Evolutionary conservation across 2,329 filamentous ascomycete species (phyloP).

Genomic region (Microsporum ferrugineum): DNA sequence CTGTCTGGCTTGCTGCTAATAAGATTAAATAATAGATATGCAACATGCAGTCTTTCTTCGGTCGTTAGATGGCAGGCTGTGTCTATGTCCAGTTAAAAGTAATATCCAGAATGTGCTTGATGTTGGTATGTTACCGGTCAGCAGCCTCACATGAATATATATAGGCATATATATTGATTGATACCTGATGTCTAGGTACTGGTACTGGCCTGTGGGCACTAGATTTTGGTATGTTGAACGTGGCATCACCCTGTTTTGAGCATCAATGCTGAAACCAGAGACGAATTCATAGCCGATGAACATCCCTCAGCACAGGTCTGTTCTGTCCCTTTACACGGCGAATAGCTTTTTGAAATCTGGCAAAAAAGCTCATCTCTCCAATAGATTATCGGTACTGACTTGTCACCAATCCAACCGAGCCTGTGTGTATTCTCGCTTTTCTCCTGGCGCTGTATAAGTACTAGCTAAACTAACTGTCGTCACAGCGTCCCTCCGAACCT

Average conservation of each 20-base stretch:
- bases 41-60: constrained; percentile 32
- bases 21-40: constrained; percentile 29
- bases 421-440: not conserved
- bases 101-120: constrained; percentile 30
- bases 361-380: not conserved
- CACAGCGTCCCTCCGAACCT: constrained; percentile 18
- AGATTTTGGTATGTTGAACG: constrained; percentile 16
- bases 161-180: not conserved
- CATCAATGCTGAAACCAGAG: not conserved
- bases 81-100: constrained; percentile 28
- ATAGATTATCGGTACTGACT: constrained; percentile 4
- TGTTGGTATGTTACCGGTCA: constrained; percentile 19
- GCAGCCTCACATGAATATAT: not conserved
- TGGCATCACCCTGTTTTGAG: too few species aligned
- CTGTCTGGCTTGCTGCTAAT: constrained; percentile 21
- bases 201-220: constrained; percentile 22
- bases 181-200: not conserved
- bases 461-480: not conserved
- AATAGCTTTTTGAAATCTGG: not conserved
- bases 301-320: not conserved
- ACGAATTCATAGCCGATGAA: not conserved
- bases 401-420: constrained; percentile 10
- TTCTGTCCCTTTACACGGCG: not conserved
- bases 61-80: constrained; percentile 26
- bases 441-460: not conserved